These are phyloP conservation scores for Auricularia sp. DNA, from an alignment of 768 basidiomycete species.

Conservation along the genomic window DNA sequence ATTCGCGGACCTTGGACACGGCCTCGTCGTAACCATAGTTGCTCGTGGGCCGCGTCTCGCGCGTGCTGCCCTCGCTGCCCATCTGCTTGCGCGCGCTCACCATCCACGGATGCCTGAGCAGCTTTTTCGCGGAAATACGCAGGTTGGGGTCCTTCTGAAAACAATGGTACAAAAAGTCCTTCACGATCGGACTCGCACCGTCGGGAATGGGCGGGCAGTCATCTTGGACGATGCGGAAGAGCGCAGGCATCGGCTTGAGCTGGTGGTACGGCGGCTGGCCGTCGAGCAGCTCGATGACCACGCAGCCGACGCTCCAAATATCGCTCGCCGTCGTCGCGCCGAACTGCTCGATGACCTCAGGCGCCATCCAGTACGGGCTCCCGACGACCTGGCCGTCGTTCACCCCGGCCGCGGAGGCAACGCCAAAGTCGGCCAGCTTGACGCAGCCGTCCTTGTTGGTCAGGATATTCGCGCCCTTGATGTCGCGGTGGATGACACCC, in stretches of 20 bases:
- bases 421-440: conserved; percentile 98
- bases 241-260: conserved; percentile 94
- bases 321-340: conserved; percentile 96
- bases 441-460: conserved; percentile 98
- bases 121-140: conserved; percentile 86
- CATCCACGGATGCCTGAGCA: conserved; percentile 96
- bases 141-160: conserved; percentile 98
- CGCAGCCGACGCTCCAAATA: conserved; percentile 96
- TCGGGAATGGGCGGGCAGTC: conserved; percentile 96
- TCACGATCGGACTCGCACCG: conserved; percentile 87
- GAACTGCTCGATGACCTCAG: conserved; percentile 96
- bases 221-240: conserved; percentile 97
- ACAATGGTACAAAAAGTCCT: conserved; percentile 93
- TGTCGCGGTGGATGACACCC: conserved; percentile 98
- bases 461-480: conserved; percentile 97
- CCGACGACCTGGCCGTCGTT: conserved; percentile 91
- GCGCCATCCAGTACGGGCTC: conserved; percentile 99
- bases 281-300: conserved; percentile 90
- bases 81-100: conserved; percentile 70
- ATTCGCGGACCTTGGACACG: conserved; percentile 91
- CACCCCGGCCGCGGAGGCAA: conserved; percentile 71
- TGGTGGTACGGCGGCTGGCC: conserved; percentile 94
- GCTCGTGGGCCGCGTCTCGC: conserved; percentile 41
- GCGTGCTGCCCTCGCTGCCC: conserved; percentile 21
- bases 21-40: conserved; percentile 92